A percentile compares a stretch with the other conserved stretches of the same genome.
Evolutionary conservation across 805 yeast species (phyloP).

Genomic region (Metschnikowia bowlesiae): DNA sequence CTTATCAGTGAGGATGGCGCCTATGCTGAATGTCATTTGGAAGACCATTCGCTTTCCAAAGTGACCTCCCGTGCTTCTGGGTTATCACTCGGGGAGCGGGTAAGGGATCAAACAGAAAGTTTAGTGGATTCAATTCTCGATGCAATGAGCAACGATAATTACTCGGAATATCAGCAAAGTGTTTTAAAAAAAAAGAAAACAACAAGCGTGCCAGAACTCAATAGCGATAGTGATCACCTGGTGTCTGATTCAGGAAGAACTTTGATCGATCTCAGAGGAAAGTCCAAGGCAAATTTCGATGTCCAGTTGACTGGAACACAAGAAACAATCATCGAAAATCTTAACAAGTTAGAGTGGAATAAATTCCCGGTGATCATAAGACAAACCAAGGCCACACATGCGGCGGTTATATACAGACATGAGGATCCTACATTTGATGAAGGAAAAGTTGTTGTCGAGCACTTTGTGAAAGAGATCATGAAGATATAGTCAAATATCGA

Average conservation of each 20-base stretch:
- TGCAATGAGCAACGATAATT: slow-evolving; percentile 44
- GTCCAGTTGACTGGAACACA: slow-evolving; percentile 8
- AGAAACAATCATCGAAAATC: slow-evolving; percentile 4
- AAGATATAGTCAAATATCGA: neutral
- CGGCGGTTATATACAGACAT: slow-evolving; percentile 71
- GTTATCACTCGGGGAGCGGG: slow-evolving; percentile 1
- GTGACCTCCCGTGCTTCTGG: neutral
- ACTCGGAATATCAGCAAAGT: slow-evolving; percentile 15
- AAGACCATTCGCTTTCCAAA: neutral
- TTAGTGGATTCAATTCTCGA: slow-evolving; percentile 61
- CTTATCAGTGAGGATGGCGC: slow-evolving; percentile 4
- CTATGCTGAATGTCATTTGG: neutral
- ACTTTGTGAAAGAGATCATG: slow-evolving; percentile 48
- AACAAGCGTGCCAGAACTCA: neutral
- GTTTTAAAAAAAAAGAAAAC: slow-evolving; percentile 6
- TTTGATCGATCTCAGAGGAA: slow-evolving; percentile 11
- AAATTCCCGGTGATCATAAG: slow-evolving; percentile 38
- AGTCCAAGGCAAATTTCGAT: slow-evolving; percentile 7
- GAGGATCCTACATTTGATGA: slow-evolving; percentile 52
- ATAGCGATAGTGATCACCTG: neutral
- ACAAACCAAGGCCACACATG: slow-evolving; percentile 65
- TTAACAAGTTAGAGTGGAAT: slow-evolving; percentile 13
- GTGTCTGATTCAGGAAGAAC: neutral
- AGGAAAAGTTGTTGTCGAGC: slow-evolving; percentile 64
- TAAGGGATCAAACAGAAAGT: slow-evolving; percentile 56